Evolutionary conservation across 2,329 filamentous ascomycete genomes (phyloP), one percentile per base, ranked within the genome.

Genomic region (Curvularia verruculosa): DNA sequence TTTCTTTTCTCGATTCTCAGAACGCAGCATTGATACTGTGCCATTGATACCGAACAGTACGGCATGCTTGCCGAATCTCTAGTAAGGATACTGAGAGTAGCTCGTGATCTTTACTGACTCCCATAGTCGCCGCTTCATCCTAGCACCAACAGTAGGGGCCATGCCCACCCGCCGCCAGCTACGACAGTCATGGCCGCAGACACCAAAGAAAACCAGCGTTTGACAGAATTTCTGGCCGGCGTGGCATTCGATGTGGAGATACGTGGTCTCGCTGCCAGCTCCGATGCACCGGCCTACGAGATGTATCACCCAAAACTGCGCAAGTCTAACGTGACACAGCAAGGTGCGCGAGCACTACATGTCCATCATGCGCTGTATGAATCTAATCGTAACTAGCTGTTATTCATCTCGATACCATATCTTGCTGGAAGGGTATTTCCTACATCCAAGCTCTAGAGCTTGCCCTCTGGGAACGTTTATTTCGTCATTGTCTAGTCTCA

Each of bases 401-500:
- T 46, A 68, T 63, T 26, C 70, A 75, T 53, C 64, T 77, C 24
- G 75, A 78, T 49, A 58, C 72, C 5, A 58, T 73, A 2, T 68
- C 71, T 6, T 75, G 68, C 43, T 78, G 76, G 76, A 77, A 72
- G 54, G 65, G 67, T 5, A 47, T 77, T 3, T 69, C 68, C 3
- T 49, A 58, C 12, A 19, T 56, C 5, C 71, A 73, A 49, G 70
- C 71, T 26, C 21, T 49, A 9, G 76, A 77, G 52, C 54, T 77
- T 40, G 28, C 48, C 2, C 59, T 66, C 29, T 77, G 74, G 75
- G 71, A 77, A 37, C 56, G 56, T 2, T 45, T 69, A 18, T 66
- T 76, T 41, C 57, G 60, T 29, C 36, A 56, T 13, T 62, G 64
- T 13, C 49, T 76, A 13, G 63, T 65, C 21, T 56, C 51, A 8